Evolutionary conservation across 176 grass and related monocot genomes (phyloP), one percentile per base, ranked within the genome.

Genomic region (Carex kokanica): DNA sequence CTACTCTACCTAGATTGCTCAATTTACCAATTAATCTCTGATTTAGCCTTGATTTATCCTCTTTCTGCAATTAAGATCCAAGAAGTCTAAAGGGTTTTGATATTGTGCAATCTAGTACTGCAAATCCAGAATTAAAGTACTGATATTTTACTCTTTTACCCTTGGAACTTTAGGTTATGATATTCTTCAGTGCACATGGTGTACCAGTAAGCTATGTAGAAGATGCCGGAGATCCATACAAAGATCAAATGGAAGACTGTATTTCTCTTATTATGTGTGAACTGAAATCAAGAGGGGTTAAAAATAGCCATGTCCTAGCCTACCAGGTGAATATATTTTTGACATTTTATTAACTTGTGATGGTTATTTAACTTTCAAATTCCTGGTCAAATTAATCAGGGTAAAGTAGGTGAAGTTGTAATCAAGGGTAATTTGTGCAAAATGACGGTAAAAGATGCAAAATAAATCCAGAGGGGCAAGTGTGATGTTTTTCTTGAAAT

Each of bases 141-240:
- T 73, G 27, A 32, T 36, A 17, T 65, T 74, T 66, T 40, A 38
- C 5, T 38, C 86, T 85, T 64, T 54, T 83, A 86, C 45, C 79
- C 78, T 79, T 71, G n/a, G 11, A 45, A 87, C 68, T 79, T 18
- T 56, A 97, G 95, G 95, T 91, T 84, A 98, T 90, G 93, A 90
- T 99, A 93, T 96, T 99, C 91, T 99, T 96, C 74, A 93, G 97
- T 79, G 89, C 97, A 74, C 97, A 99, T 90, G 97, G 93, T 84
- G 97, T 99, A 45, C 97, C 97, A 57, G 86, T 93, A 84, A 96
- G 93, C 36, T 96, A 96, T 88, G 93, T 96, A 78, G 87, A 88
- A 83, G 89, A 99, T 69, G 93, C 93, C 16, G 91, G 91, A 85
- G 97, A 99, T 92, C 97, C 97, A 14, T 99, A 99, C 85, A 88